Evolutionary conservation across 345 rosid species (phyloP).

Genomic region (Camelina sativa): DNA sequence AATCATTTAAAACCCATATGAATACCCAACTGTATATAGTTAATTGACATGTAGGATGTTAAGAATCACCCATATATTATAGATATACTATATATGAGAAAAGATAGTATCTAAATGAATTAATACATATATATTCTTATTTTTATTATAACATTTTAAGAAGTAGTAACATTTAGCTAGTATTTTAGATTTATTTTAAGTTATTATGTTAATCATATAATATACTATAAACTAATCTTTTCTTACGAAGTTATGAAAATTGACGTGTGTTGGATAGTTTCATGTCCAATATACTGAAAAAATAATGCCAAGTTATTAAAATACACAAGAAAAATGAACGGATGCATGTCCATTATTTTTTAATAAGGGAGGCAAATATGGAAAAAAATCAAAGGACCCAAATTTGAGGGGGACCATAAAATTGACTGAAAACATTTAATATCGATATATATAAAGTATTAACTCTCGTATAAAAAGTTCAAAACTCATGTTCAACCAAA

Average conservation of each 20-base stretch:
- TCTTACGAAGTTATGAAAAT: background rate
- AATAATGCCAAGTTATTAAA: slow-evolving; percentile 30
- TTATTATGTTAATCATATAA: background rate
- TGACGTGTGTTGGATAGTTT: slow-evolving; percentile 18
- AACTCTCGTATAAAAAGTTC: slow-evolving; percentile 14
- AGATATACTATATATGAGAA: background rate
- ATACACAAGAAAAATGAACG: background rate
- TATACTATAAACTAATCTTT: background rate
- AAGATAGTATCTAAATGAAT: background rate
- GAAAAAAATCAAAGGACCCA: background rate
- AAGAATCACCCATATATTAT: background rate
- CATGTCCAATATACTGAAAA: slow-evolving; percentile 18
- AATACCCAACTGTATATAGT: background rate
- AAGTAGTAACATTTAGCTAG: background rate
- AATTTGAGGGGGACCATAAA: slow-evolving; percentile 29
- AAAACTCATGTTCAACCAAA: slow-evolving; percentile 44
- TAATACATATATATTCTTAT: background rate
- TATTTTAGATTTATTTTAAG: background rate
- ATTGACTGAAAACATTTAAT: slow-evolving; percentile 23
- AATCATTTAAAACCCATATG: too few relatives aligned
- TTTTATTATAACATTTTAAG: background rate
- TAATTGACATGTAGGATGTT: slow-evolving; percentile 24
- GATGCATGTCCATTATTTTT: slow-evolving; percentile 8
- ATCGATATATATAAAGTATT: slow-evolving; percentile 21
- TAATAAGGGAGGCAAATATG: slow-evolving; percentile 12